phyloP scores from a whole-genome alignment of 2,329 filamentous ascomycete species.

The Thelonectria rubi region DNA sequence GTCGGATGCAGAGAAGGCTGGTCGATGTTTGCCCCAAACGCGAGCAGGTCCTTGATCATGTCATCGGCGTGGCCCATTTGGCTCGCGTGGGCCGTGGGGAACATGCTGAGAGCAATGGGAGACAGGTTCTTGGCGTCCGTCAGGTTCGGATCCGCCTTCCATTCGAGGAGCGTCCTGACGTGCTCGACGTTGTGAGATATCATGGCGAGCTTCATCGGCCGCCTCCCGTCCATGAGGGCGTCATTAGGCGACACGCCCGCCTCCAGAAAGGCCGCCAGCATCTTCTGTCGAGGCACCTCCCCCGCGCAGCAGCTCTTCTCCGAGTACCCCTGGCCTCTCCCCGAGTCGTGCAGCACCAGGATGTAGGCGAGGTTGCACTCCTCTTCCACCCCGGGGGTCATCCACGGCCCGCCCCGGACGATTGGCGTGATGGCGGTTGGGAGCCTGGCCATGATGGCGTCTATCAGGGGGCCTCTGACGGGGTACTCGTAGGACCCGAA shows the following conservation, averaged over 20 bases:
- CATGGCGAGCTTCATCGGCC: neutral
- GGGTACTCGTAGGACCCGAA: too few relatives aligned
- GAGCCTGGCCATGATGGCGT: neutral
- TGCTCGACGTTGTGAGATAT: too few relatives aligned
- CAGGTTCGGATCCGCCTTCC: neutral
- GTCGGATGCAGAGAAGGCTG: neutral
- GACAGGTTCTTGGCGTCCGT: neutral
- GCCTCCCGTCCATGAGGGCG: neutral
- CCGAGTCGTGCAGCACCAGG: neutral
- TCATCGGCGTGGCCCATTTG: neutral
- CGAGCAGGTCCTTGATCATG: neutral
- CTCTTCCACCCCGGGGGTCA: neutral
- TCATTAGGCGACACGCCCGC: neutral
- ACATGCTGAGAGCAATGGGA: neutral
- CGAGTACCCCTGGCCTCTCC: neutral
- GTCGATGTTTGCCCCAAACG: conserved; percentile 5
- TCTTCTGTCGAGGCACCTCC: neutral
- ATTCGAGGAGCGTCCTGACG: neutral
- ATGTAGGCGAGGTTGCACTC: neutral
- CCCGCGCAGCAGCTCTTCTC: neutral
- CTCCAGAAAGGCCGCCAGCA: neutral
- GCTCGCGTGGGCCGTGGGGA: neutral
- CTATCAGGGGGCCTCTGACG: conserved; percentile 1
- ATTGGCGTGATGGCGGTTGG: neutral
- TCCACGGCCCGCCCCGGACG: neutral